Evolutionary conservation across 495 filamentous ascomycete genomes (phyloP).

Genomic region (Astrocystis sublimbata): DNA sequence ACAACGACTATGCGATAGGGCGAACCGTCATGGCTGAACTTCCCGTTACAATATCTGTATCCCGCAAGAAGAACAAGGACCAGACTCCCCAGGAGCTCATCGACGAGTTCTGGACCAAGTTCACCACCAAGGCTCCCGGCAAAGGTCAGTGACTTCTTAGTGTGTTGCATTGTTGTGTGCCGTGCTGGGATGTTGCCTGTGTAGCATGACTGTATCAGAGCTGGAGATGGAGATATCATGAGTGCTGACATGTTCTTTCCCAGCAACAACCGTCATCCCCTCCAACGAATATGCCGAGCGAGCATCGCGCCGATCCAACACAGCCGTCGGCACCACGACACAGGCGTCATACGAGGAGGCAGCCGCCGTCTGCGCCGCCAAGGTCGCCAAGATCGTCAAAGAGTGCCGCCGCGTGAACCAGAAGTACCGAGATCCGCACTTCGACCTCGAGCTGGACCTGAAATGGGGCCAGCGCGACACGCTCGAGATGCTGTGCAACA

Average conservation of each 20-base stretch:
- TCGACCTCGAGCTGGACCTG: conserved; percentile 82
- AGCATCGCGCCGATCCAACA: conserved; percentile 60
- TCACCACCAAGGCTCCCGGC: conserved; percentile 64
- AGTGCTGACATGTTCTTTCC: conserved; percentile 12
- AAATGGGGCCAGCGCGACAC: conserved; percentile 61
- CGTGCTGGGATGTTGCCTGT: no score
- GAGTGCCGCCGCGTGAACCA: conserved; percentile 85
- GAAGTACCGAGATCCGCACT: conserved; percentile 87
- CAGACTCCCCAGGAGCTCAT: conserved; percentile 69
- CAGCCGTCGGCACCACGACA: conserved; percentile 35
- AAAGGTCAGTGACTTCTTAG: conserved; percentile 39
- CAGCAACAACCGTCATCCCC: conserved; percentile 71
- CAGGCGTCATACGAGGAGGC: conserved; percentile 75
- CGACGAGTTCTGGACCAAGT: conserved; percentile 78
- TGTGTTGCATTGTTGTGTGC: not conserved
- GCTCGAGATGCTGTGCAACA: conserved; percentile 61
- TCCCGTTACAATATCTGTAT: conserved; percentile 19
- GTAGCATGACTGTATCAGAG: not conserved
- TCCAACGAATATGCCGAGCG: conserved; percentile 69
- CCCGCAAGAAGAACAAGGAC: conserved; percentile 31
- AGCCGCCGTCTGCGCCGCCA: conserved; percentile 63
- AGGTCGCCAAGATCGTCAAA: conserved; percentile 77
- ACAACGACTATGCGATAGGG: conserved; percentile 16
- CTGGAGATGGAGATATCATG: not conserved
- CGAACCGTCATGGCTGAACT: conserved; percentile 28